phyloP scores from a whole-genome alignment of 768 basidiomycete species.

The Agrocybe pediades region DNA sequence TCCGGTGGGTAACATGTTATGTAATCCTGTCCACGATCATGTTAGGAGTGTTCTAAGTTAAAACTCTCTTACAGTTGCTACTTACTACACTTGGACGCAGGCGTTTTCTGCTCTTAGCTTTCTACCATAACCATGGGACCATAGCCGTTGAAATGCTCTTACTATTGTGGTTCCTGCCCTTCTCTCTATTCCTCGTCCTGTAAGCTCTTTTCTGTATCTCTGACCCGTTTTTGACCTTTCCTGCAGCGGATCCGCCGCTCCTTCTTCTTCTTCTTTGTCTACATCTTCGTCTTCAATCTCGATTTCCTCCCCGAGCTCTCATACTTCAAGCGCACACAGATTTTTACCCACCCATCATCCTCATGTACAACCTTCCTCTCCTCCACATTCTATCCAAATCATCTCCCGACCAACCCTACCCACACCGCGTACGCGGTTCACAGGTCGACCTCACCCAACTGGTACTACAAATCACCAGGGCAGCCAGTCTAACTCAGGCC shows the following conservation, averaged over 20 bases:
- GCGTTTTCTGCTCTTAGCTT: background rate
- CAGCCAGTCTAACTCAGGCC: constrained; percentile 12
- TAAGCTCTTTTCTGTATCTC: constrained; percentile 7
- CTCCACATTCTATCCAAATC: background rate
- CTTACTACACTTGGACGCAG: background rate
- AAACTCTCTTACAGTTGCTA: background rate
- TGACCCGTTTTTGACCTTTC: constrained; percentile 2
- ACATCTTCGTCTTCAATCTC: background rate
- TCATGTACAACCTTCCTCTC: constrained; percentile 2
- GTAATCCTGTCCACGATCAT: constrained; percentile 7
- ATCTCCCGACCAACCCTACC: background rate
- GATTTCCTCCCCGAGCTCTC: background rate
- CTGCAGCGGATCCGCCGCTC: background rate
- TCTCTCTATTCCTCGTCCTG: constrained; percentile 14
- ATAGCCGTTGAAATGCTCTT: constrained; percentile 13
- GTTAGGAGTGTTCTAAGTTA: background rate
- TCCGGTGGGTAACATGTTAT: constrained; percentile 9
- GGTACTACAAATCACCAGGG: constrained; percentile 2
- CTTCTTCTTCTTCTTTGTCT: background rate
- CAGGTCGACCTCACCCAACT: background rate
- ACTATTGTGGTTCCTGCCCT: constrained; percentile 11
- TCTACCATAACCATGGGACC: constrained; percentile 12
- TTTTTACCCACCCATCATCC: constrained; percentile 1
- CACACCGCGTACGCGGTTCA: background rate
- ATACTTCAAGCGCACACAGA: background rate